Evolutionary conservation across 2,329 filamentous ascomycete species (phyloP).

Genomic region (Mariannaea sp.): DNA sequence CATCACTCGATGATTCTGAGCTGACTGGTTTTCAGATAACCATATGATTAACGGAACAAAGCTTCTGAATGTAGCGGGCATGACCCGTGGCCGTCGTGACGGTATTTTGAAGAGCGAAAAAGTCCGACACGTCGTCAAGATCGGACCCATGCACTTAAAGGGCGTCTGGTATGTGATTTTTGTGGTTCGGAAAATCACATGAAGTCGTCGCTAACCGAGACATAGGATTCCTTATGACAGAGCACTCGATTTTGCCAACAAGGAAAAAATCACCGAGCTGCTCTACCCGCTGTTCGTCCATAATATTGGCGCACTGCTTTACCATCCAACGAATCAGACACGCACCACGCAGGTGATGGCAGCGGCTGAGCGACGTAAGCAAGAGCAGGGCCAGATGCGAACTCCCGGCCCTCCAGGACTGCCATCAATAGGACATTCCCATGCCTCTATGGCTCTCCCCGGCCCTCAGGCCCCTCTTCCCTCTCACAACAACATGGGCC

Average conservation of each 20-base stretch:
- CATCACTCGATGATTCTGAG: background rate
- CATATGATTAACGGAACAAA: conserved; percentile 99
- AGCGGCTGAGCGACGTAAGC: conserved; percentile 77
- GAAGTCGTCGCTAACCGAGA: conserved; percentile 34
- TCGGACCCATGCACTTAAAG: conserved; percentile 98
- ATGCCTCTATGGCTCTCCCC: conserved; percentile 65
- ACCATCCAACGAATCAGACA: conserved; percentile 88
- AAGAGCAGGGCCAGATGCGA: conserved; percentile 69
- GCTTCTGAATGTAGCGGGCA: conserved; percentile 93
- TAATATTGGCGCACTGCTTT: conserved; percentile 91
- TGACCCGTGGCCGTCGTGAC: conserved; percentile 94
- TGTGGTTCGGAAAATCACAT: conserved; percentile 26
- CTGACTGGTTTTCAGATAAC: conserved; percentile 67
- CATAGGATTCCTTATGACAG: conserved; percentile 94
- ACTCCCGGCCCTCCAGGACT: conserved; percentile 59
- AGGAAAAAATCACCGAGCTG: conserved; percentile 97
- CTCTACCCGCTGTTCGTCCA: conserved; percentile 97
- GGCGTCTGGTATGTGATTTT: conserved; percentile 82
- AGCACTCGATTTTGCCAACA: conserved; percentile 98
- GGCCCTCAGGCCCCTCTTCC: conserved; percentile 60
- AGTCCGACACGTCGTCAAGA: conserved; percentile 94
- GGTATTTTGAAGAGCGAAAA: conserved; percentile 99
- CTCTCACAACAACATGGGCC: conserved; percentile 72
- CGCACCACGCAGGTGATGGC: conserved; percentile 86
- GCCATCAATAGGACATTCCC: conserved; percentile 71